Conservation (phyloP, 2,329 filamentous ascomycete species). For the Botrytis pseudocinerea region DNA sequence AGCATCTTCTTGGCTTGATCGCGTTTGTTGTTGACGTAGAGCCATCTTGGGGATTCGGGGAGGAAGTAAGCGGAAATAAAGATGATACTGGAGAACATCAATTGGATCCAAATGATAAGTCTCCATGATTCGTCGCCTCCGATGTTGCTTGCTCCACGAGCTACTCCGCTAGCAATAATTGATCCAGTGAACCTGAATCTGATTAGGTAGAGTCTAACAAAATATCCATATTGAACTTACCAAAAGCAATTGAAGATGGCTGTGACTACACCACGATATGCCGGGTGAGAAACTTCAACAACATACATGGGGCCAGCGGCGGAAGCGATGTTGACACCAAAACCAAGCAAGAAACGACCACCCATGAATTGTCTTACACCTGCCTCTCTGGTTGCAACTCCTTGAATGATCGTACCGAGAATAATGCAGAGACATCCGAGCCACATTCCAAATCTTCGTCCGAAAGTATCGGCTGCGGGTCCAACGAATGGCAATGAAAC, state of each 20-base stretch:
- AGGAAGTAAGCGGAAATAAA: conserved; percentile 53
- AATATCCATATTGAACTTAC: background rate
- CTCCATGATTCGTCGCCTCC: conserved; percentile 49
- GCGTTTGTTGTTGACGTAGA: conserved; percentile 55
- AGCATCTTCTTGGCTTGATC: conserved; percentile 55
- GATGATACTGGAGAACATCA: conserved; percentile 49
- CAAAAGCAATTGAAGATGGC: conserved; percentile 21
- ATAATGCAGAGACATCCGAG: conserved; percentile 48
- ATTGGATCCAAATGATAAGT: conserved; percentile 53
- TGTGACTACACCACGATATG: conserved; percentile 48
- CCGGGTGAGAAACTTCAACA: conserved; percentile 50
- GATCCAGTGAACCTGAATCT: conserved; percentile 49
- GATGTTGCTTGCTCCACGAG: conserved; percentile 52
- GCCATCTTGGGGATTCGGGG: conserved; percentile 64
- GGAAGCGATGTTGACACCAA: conserved; percentile 51
- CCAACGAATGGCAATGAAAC: conserved; percentile 50
- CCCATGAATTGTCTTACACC: conserved; percentile 49
- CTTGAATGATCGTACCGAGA: conserved; percentile 50
- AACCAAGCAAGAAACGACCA: conserved; percentile 63
- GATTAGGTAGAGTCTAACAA: background rate
- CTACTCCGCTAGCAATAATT: conserved; percentile 56
- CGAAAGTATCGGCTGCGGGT: conserved; percentile 49
- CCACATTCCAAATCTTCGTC: conserved; percentile 51
- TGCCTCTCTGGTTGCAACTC: conserved; percentile 41
- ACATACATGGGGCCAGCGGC: conserved; percentile 51